A percentile compares a stretch with the other conserved stretches of the same genome.
phyloP scores from a whole-genome alignment of 2,329 filamentous ascomycete species.

The Lachnellula arida region DNA sequence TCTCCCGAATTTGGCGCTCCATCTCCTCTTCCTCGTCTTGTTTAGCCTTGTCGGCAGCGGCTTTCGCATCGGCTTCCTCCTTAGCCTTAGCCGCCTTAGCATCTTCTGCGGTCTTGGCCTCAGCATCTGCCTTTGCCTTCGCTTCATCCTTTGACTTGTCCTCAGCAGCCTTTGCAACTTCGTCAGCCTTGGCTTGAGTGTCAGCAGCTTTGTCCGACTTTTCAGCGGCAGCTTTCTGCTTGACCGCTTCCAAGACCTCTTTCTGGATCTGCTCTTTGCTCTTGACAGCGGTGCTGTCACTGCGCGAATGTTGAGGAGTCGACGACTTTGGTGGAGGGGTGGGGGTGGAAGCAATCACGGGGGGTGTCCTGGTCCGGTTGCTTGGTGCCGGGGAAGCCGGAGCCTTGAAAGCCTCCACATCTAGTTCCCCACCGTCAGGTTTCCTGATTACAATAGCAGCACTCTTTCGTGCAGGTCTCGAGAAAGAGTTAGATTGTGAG shows the following conservation, averaged over 20 bases:
- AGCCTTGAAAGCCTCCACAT: slow-evolving; percentile 61
- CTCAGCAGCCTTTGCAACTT: slow-evolving; percentile 30
- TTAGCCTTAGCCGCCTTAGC: slow-evolving; percentile 34
- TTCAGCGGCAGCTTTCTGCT: slow-evolving; percentile 34
- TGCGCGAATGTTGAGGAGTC: slow-evolving; percentile 61
- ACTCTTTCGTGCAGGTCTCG: slow-evolving; percentile 48
- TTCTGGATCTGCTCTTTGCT: slow-evolving; percentile 76
- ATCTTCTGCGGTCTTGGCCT: slow-evolving; percentile 34
- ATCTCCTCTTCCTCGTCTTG: slow-evolving; percentile 51
- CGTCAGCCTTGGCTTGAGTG: slow-evolving; percentile 28
- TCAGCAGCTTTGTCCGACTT: slow-evolving; percentile 34
- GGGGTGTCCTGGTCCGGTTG: slow-evolving; percentile 52
- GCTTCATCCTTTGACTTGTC: slow-evolving; percentile 32
- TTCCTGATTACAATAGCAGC: slow-evolving; percentile 82
- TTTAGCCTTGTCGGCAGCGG: slow-evolving; percentile 31
- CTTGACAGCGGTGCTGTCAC: slow-evolving; percentile 68
- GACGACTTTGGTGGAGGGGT: slow-evolving; percentile 75
- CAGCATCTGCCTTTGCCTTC: slow-evolving; percentile 32
- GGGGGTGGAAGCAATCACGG: slow-evolving; percentile 66
- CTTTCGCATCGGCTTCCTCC: slow-evolving; percentile 30
- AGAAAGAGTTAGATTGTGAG: slow-evolving; percentile 35
- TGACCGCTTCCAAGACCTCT: slow-evolving; percentile 62
- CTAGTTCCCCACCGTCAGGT: slow-evolving; percentile 70
- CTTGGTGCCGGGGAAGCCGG: slow-evolving; percentile 54
- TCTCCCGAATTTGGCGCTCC: slow-evolving; percentile 57